Evolutionary conservation across 768 basidiomycete genomes (phyloP).

Genomic region (Suillus subalutaceus): DNA sequence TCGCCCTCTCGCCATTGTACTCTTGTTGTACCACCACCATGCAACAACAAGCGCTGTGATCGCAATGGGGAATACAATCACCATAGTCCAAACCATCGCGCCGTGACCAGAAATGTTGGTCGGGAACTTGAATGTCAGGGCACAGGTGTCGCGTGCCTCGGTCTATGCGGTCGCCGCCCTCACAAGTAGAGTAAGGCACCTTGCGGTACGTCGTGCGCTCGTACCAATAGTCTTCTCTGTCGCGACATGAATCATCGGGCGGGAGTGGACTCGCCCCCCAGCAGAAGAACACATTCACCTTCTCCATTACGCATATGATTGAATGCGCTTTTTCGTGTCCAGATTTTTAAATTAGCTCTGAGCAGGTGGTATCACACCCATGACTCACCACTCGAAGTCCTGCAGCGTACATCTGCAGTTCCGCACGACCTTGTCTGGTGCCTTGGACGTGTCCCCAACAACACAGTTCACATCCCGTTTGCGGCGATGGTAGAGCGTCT

Average conservation of each 20-base stretch:
- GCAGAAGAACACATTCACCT: constrained; percentile 77
- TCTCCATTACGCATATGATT: constrained; percentile 73
- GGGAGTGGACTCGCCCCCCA: constrained; percentile 69
- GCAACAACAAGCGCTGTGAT: constrained; percentile 72
- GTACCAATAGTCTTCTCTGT: constrained; percentile 86
- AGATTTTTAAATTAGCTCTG: background rate
- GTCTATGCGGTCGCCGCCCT: constrained; percentile 79
- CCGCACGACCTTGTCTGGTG: constrained; percentile 53
- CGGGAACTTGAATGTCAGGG: constrained; percentile 62
- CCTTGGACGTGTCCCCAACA: constrained; percentile 71
- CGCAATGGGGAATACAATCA: constrained; percentile 74
- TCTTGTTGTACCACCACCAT: constrained; percentile 80
- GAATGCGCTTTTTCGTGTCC: constrained; percentile 70
- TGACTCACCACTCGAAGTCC: constrained; percentile 93
- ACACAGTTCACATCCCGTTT: constrained; percentile 78
- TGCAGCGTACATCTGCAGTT: constrained; percentile 72
- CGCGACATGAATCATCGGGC: constrained; percentile 62
- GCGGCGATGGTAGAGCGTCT: constrained; percentile 94
- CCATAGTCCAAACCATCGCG: constrained; percentile 81
- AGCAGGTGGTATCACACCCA: background rate
- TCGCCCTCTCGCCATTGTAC: constrained; percentile 74
- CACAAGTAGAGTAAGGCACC: constrained; percentile 87
- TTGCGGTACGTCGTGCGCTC: constrained; percentile 90
- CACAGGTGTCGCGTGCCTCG: constrained; percentile 74
- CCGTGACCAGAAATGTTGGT: constrained; percentile 51